Evolutionary conservation across 805 yeast species (phyloP).

Genomic region (Ogataea nakhonphanomensis): DNA sequence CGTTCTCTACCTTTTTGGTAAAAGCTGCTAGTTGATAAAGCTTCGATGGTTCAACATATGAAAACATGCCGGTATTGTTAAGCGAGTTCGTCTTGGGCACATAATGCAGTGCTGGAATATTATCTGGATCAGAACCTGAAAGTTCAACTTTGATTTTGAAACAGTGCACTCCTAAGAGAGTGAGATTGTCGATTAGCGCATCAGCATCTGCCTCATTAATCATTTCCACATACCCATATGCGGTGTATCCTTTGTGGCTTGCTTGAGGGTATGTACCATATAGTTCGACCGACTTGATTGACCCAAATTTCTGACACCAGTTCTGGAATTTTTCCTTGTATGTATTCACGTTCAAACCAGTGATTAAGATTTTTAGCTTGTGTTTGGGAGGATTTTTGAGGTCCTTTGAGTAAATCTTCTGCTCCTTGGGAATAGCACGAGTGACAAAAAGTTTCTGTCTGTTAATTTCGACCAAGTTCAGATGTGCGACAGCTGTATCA

Average conservation of each 20-base stretch:
- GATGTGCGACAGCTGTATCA: conserved; percentile 23
- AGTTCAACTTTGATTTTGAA: conserved; percentile 31
- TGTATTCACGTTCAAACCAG: conserved; percentile 24
- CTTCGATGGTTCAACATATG: conserved; percentile 29
- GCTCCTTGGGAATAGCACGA: conserved; percentile 33
- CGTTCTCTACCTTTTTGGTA: conserved; percentile 22
- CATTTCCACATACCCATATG: conserved; percentile 33
- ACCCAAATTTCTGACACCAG: conserved; percentile 25
- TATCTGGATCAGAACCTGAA: conserved; percentile 15
- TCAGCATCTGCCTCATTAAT: conserved; percentile 25
- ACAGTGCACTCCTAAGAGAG: conserved; percentile 23
- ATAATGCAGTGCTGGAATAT: conserved; percentile 4
- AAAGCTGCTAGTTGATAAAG: conserved; percentile 28
- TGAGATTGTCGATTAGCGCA: conserved; percentile 21
- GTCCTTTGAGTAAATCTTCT: conserved; percentile 25
- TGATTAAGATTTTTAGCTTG: conserved; percentile 26
- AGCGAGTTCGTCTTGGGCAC: background rate
- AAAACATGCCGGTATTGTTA: conserved; percentile 14
- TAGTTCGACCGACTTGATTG: conserved; percentile 28
- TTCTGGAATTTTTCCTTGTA: conserved; percentile 24
- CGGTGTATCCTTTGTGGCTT: conserved; percentile 16
- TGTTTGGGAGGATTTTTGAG: conserved; percentile 18
- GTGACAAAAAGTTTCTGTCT: conserved; percentile 30
- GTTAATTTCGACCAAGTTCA: conserved; percentile 30
- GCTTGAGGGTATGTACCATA: conserved; percentile 21